phyloP scores from a whole-genome alignment of 2,329 filamentous ascomycete species.

The Exophiala bonariae region DNA sequence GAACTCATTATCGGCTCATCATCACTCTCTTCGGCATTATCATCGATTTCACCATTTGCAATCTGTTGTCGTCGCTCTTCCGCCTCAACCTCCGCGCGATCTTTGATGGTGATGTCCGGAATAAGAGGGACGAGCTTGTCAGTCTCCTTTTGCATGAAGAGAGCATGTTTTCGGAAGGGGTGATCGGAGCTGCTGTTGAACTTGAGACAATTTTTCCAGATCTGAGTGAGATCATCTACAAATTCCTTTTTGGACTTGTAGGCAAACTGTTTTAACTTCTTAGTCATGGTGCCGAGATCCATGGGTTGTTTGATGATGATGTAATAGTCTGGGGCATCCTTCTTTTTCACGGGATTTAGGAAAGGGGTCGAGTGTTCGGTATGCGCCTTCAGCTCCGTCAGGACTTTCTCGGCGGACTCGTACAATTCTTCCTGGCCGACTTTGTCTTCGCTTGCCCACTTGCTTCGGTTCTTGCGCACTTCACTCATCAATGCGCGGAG shows the following conservation, averaged over 20 bases:
- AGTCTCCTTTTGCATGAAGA: conserved; percentile 95
- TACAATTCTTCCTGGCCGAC: conserved; percentile 97
- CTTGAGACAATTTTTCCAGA: conserved; percentile 94
- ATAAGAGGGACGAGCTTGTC: conserved; percentile 95
- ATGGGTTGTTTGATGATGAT: conserved; percentile 80
- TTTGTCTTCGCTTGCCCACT: conserved; percentile 98
- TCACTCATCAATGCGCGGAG: conserved; percentile 92
- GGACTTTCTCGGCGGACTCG: conserved; percentile 92
- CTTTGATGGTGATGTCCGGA: conserved; percentile 84
- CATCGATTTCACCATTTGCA: conserved; percentile 72
- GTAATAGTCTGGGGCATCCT: conserved; percentile 95
- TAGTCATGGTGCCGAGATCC: conserved; percentile 97
- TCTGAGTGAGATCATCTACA: conserved; percentile 86
- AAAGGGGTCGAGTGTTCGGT: conserved; percentile 98
- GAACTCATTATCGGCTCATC: conserved; percentile 99
- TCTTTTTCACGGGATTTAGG: conserved; percentile 89
- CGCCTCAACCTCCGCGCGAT: conserved; percentile 90
- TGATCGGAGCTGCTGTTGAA: conserved; percentile 92
- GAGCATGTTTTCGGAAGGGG: conserved; percentile 85
- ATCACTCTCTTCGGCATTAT: conserved; percentile 86
- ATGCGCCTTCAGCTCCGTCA: conserved; percentile 95
- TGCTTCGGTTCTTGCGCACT: conserved; percentile 95
- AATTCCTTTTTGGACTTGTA: conserved; percentile 95
- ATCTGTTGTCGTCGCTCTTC: conserved; percentile 79
- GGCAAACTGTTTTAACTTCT: conserved; percentile 80